Evolutionary conservation across 2,329 filamentous ascomycete genomes (phyloP).

Genomic region (Apiospora saccharicola): DNA sequence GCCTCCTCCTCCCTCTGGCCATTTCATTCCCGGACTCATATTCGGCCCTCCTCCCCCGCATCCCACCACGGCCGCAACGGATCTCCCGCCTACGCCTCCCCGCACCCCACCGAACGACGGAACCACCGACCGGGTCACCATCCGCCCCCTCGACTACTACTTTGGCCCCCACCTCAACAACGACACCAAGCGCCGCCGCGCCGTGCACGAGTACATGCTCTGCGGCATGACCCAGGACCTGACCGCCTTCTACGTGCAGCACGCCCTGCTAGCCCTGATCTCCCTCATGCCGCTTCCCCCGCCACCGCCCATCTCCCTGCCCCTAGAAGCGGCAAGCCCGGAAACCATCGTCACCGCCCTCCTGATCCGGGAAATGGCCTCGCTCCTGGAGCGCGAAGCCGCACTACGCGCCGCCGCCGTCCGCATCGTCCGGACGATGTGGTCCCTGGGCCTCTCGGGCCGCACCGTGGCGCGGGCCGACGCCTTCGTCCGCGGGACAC

Average conservation of each 20-base stretch:
- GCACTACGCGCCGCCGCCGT: neutral
- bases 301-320: neutral
- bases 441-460: neutral
- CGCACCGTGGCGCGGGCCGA: neutral
- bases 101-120: neutral
- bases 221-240: neutral
- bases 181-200: neutral
- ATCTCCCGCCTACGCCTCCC: neutral
- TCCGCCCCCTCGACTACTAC: neutral
- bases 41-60: neutral
- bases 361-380: neutral
- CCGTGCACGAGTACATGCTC: constrained; percentile 9
- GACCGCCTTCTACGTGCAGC: neutral
- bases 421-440: neutral
- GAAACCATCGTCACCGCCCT: neutral
- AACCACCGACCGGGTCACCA: neutral
- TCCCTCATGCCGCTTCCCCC: neutral
- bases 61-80: neutral
- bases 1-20: neutral
- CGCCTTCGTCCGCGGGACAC: neutral
- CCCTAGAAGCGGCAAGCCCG: neutral
- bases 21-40: neutral
- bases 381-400: neutral
- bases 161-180: neutral
- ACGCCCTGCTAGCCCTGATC: neutral